Percentiles rank a stretch among this genome's conserved stretches.
Evolutionary conservation across 306 rosid genomes (phyloP).

Genomic region (Citrullus amarus): DNA sequence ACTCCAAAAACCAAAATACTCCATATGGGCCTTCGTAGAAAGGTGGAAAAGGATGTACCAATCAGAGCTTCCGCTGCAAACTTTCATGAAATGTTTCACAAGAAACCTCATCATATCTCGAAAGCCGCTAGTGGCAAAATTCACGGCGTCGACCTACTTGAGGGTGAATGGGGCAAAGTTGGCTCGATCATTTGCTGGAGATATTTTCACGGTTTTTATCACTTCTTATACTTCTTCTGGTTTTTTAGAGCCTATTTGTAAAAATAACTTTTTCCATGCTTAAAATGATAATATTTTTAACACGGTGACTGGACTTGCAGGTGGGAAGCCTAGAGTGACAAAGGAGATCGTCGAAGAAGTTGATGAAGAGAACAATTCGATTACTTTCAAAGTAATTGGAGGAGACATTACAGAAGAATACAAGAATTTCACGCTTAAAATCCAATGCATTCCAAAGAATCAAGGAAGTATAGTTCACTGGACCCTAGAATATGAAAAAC

Average conservation of each 20-base stretch:
- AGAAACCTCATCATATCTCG: neutral
- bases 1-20: too few species aligned
- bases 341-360: neutral
- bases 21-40: neutral
- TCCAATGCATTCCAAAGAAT: neutral
- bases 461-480: neutral
- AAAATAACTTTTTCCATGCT: neutral
- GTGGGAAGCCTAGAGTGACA: neutral
- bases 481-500: neutral
- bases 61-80: neutral
- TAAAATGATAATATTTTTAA: too few species aligned
- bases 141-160: neutral
- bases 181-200: neutral
- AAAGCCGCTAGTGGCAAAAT: neutral
- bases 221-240: too few species aligned
- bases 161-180: constrained; percentile 7
- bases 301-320: neutral
- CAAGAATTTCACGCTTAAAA: neutral
- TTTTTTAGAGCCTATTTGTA: neutral
- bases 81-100: neutral
- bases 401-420: neutral
- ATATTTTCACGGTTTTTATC: neutral
- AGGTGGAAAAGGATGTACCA: neutral
- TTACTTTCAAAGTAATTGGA: neutral
- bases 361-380: neutral